These are phyloP conservation scores for Penicillium palitans DNA, from an alignment of 2,329 filamentous ascomycete genomes.

Conservation along the genomic window DNA sequence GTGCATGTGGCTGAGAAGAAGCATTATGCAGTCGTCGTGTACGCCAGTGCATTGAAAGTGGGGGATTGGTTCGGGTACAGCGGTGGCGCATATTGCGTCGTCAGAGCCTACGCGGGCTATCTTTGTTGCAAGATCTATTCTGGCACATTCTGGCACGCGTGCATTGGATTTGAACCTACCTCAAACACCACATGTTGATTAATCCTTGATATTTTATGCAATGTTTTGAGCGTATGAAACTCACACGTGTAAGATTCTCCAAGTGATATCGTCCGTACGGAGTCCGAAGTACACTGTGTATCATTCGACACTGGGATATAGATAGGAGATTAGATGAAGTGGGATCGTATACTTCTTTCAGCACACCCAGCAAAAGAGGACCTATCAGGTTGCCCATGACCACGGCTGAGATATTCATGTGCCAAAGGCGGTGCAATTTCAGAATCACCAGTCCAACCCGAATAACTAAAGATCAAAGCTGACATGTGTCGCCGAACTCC, in stretches of 20 bases:
- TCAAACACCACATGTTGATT: background rate
- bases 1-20: constrained; percentile 7
- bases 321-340: background rate
- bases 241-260: background rate
- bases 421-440: background rate
- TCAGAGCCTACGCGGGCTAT: constrained; percentile 1
- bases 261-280: background rate
- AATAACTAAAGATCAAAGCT: background rate
- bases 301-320: background rate
- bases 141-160: background rate
- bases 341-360: background rate
- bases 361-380: background rate
- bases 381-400: background rate
- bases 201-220: background rate
- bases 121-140: background rate
- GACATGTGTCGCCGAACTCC: background rate
- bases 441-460: background rate
- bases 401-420: background rate
- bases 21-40: background rate
- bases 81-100: background rate
- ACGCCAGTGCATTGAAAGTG: background rate
- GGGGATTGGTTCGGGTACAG: background rate
- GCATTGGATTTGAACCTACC: background rate
- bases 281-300: background rate
- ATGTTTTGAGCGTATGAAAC: too few species aligned